Evolutionary conservation across 352 stramenopile species (phyloP).

Genomic region (Pythium angustatum): DNA sequence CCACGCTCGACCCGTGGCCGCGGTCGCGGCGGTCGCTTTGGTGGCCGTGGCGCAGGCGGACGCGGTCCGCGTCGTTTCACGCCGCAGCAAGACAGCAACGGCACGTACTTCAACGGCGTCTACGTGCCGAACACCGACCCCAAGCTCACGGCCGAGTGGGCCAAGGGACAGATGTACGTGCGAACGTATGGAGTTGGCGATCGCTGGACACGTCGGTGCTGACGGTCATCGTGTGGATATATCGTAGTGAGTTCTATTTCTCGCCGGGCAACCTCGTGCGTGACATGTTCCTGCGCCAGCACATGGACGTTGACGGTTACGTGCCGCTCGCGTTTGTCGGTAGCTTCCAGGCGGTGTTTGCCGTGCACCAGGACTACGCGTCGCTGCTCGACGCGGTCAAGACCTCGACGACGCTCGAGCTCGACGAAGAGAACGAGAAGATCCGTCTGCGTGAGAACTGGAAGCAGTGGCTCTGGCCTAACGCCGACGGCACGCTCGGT

Average conservation of each 20-base stretch:
- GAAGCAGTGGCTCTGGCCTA: slow-evolving; percentile 90
- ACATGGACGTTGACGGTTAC: slow-evolving; percentile 89
- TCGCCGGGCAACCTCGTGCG: slow-evolving; percentile 81
- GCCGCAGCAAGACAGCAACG: slow-evolving; percentile 52
- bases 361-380: slow-evolving; percentile 83
- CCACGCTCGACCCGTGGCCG: slow-evolving; percentile 27
- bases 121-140: slow-evolving; percentile 76
- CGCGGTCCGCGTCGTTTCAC: slow-evolving; percentile 42
- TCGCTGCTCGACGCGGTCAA: slow-evolving; percentile 78
- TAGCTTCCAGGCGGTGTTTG: slow-evolving; percentile 88
- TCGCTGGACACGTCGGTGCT: too few species aligned
- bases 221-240: neutral
- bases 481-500: slow-evolving; percentile 80
- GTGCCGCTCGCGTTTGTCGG: slow-evolving; percentile 88
- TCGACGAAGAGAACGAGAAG: slow-evolving; percentile 90
- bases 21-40: slow-evolving; percentile 35
- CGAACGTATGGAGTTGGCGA: too few species aligned
- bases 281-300: slow-evolving; percentile 82
- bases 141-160: slow-evolving; percentile 74
- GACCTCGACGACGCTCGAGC: slow-evolving; percentile 60
- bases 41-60: slow-evolving; percentile 20
- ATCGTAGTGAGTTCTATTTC: slow-evolving; percentile 83
- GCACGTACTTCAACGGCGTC: slow-evolving; percentile 74
- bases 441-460: slow-evolving; percentile 85
- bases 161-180: slow-evolving; percentile 85